Percentiles rank a stretch among this genome's conserved stretches.
phyloP scores from a whole-genome alignment of 495 filamentous ascomycete species.

The Sabuloglossum arenarium region DNA sequence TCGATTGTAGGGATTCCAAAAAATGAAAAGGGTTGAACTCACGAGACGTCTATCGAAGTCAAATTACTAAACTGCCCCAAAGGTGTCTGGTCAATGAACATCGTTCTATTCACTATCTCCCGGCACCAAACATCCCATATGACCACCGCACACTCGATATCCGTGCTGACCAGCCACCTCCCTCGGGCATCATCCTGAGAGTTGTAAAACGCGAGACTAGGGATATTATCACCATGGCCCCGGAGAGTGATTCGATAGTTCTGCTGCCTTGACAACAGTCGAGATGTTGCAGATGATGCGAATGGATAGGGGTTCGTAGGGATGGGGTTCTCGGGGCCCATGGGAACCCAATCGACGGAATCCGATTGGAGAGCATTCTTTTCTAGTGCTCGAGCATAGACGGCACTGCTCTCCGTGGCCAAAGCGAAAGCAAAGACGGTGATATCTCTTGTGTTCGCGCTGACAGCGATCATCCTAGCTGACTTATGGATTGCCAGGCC shows the following conservation, averaged over 20 bases:
- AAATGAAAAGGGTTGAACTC: background rate
- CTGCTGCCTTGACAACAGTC: conserved; percentile 12
- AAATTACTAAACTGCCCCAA: background rate
- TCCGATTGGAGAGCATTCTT: background rate
- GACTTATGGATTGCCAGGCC: conserved; percentile 68
- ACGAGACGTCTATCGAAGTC: background rate
- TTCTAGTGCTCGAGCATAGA: background rate
- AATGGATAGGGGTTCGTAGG: background rate
- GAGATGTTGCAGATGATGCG: background rate
- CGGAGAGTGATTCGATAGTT: background rate
- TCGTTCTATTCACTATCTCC: background rate
- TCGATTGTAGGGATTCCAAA: background rate
- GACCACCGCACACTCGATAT: conserved; percentile 44
- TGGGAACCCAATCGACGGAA: background rate
- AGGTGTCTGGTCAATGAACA: background rate
- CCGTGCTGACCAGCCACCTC: conserved; percentile 49
- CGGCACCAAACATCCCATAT: conserved; percentile 44
- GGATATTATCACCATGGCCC: conserved; percentile 45
- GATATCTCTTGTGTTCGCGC: conserved; percentile 46
- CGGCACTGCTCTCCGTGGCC: conserved; percentile 7
- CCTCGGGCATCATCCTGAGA: conserved; percentile 39
- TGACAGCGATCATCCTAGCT: conserved; percentile 60
- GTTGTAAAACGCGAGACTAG: conserved; percentile 52
- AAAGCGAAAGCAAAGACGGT: conserved; percentile 58
- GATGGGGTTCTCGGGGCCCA: background rate